Base-by-base conservation (phyloP, 2,329 filamentous ascomycete genomes). In the Dendrostoma leiphaemia region DNA sequence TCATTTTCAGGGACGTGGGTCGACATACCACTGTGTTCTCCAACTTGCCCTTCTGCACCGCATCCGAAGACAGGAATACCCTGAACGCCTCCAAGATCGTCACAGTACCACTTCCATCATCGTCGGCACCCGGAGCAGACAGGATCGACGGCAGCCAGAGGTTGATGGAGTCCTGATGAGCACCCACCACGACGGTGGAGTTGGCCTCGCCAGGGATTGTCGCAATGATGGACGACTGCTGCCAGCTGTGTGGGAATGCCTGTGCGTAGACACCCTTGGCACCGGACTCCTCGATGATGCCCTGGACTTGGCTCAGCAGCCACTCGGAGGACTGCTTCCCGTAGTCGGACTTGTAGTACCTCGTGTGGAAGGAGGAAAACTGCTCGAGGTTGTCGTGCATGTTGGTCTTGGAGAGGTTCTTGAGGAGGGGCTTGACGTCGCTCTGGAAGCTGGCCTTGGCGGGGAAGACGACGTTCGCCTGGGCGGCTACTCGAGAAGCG, bases 111-210 rank as follows among this genome's bases (percentile, higher is more conserved):
- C 84, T 86, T 50, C 88, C 88, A 65, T 92, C 88, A 62, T 92
- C 89, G 62, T 92, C 89, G 38, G 70, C 89, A 48, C 89, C 89
- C 0, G 89, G 89, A 0, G 89, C 86, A 24, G 85, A 81, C 28
- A 91, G 78, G 34, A 88, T 74, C 1, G 84, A 83, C 1, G 88
- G 87, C 7, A 90, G 73, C 65, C 87, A 86, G 31, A 90, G 75
- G 64, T 93, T 93, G 70, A 93, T 87, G 62, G 86, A 90, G 67
- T 93, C 90, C 62, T 90, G 88, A 63, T 92, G 89, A 1, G 89
- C 88, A 26, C 89, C 89, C 51, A 93, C 82, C 2, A 93, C 84
- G 26, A 93, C 79, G 0, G 89, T 92, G 48, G 87, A 79, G 56
- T 60, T 60, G 0, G 78, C 84, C 70, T 85, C 80, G 15, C 89